Evolutionary conservation across 495 filamentous ascomycete genomes (phyloP).

Genomic region (Penicillium ucsense): DNA sequence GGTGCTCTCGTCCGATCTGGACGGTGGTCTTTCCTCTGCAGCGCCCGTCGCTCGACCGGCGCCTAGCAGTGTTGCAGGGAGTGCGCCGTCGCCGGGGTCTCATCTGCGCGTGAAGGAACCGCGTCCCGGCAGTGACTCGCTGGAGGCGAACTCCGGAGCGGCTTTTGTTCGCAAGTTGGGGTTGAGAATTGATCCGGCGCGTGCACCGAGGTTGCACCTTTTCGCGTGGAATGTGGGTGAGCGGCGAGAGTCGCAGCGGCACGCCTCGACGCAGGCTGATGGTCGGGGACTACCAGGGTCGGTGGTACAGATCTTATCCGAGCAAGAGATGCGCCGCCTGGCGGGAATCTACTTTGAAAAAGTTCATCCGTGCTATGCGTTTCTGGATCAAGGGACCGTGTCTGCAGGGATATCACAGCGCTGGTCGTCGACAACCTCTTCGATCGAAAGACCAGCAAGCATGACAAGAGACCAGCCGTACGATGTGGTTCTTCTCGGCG

Average conservation of each 20-base stretch:
- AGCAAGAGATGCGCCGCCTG: slow-evolving; percentile 31
- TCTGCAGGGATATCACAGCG: slow-evolving; percentile 21
- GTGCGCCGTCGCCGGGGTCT: slow-evolving; percentile 4
- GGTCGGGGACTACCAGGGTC: slow-evolving; percentile 2
- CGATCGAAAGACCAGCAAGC: slow-evolving; percentile 2
- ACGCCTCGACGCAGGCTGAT: slow-evolving; percentile 1
- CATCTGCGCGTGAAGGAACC: neutral
- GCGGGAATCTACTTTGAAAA: slow-evolving; percentile 39
- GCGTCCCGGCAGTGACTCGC: slow-evolving; percentile 11
- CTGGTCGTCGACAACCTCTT: slow-evolving; percentile 19
- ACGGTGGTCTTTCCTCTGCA: neutral
- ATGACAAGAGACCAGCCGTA: slow-evolving; percentile 15
- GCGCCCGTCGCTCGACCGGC: neutral
- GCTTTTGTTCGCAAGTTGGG: slow-evolving; percentile 47
- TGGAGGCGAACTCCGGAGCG: slow-evolving; percentile 46
- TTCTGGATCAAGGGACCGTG: slow-evolving; percentile 34
- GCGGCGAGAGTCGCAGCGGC: slow-evolving; percentile 16
- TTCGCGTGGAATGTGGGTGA: slow-evolving; percentile 49
- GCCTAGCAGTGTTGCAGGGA: slow-evolving; percentile 1
- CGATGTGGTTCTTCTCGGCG: slow-evolving; percentile 38
- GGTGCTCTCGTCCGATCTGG: neutral
- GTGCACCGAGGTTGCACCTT: slow-evolving; percentile 42
- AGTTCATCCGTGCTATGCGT: slow-evolving; percentile 40
- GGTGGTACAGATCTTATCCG: slow-evolving; percentile 31
- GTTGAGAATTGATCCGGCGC: slow-evolving; percentile 38